Percentiles rank a stretch among this genome's conserved stretches.
Evolutionary conservation across 1,139 yeast species (phyloP).

Genomic region (Saccharomyces uvarum): DNA sequence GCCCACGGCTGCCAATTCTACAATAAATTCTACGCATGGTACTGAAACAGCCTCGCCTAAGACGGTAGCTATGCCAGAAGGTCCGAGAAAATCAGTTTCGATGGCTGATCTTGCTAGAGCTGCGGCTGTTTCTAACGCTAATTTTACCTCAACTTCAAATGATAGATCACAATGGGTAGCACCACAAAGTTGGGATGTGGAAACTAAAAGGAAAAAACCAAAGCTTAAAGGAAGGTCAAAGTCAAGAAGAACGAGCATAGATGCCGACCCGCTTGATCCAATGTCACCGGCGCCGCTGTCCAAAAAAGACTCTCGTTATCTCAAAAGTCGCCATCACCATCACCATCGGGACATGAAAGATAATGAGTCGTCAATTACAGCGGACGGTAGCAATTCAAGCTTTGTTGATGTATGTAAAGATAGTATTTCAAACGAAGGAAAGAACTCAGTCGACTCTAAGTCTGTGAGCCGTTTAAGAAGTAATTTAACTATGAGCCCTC

Average conservation of each 20-base stretch:
- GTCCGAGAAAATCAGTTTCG: conserved; percentile 24
- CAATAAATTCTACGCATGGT: conserved; percentile 1
- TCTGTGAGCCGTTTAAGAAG: not conserved
- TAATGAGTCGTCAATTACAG: not conserved
- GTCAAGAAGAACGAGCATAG: conserved; percentile 8
- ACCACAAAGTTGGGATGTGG: conserved; percentile 78
- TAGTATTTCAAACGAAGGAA: not conserved
- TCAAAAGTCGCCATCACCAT: not conserved
- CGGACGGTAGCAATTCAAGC: not conserved
- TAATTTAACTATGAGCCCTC: conserved; percentile 2
- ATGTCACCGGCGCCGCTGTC: not conserved
- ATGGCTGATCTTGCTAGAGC: conserved; percentile 20
- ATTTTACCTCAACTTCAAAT: conserved; percentile 6
- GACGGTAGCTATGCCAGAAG: conserved; percentile 1
- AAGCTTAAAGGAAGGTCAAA: conserved; percentile 11
- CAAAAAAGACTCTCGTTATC: conserved; percentile 1
- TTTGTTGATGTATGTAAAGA: not conserved
- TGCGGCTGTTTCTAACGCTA: conserved; percentile 14
- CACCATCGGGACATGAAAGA: not conserved
- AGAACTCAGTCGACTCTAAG: not conserved
- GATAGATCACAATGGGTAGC: conserved; percentile 45
- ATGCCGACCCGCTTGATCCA: not conserved
- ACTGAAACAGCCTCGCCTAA: not conserved
- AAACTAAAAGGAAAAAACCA: conserved; percentile 29
- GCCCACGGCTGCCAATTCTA: not conserved